Percentiles rank a stretch among this genome's conserved stretches.
phyloP scores from a whole-genome alignment of 768 basidiomycete species.

The Suillus fuscotomentosus region DNA sequence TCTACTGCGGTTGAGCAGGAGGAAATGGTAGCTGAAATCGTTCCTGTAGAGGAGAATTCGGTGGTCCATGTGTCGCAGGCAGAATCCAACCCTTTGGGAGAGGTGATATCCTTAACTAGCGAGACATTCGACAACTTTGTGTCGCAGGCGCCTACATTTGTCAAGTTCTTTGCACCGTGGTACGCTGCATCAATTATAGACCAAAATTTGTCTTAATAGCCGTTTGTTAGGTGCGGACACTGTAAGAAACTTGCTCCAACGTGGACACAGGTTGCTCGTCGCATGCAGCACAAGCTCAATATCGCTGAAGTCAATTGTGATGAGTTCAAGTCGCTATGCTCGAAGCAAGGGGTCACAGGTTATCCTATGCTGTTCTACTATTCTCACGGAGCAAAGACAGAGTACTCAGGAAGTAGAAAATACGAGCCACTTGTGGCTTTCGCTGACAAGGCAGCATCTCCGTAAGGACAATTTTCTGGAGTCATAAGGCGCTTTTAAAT shows the following conservation, averaged over 20 bases:
- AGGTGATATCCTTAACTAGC: slow-evolving; percentile 21
- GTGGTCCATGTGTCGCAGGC: slow-evolving; percentile 16
- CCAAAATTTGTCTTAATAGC: neutral
- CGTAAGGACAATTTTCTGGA: slow-evolving; percentile 46
- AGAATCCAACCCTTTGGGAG: slow-evolving; percentile 23
- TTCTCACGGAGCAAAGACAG: slow-evolving; percentile 55
- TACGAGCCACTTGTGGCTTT: slow-evolving; percentile 72
- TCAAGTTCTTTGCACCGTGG: slow-evolving; percentile 94
- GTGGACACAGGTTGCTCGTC: slow-evolving; percentile 73
- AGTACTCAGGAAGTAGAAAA: slow-evolving; percentile 74
- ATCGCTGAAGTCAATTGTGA: slow-evolving; percentile 93
- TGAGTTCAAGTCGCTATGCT: slow-evolving; percentile 64
- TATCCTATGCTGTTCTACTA: slow-evolving; percentile 85
- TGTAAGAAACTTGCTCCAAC: slow-evolving; percentile 91
- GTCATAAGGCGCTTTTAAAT: slow-evolving; percentile 5
- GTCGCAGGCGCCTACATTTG: slow-evolving; percentile 50
- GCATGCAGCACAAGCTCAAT: slow-evolving; percentile 68
- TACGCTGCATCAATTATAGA: slow-evolving; percentile 16
- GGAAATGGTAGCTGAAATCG: neutral
- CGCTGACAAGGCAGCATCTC: slow-evolving; percentile 68
- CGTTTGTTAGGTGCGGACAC: slow-evolving; percentile 71
- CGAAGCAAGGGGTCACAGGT: slow-evolving; percentile 62
- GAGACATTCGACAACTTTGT: slow-evolving; percentile 40
- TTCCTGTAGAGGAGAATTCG: slow-evolving; percentile 8
- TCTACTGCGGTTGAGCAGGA: slow-evolving; percentile 10